phyloP scores from a whole-genome alignment of 345 rosid species.

The Salix arbutifolia region DNA sequence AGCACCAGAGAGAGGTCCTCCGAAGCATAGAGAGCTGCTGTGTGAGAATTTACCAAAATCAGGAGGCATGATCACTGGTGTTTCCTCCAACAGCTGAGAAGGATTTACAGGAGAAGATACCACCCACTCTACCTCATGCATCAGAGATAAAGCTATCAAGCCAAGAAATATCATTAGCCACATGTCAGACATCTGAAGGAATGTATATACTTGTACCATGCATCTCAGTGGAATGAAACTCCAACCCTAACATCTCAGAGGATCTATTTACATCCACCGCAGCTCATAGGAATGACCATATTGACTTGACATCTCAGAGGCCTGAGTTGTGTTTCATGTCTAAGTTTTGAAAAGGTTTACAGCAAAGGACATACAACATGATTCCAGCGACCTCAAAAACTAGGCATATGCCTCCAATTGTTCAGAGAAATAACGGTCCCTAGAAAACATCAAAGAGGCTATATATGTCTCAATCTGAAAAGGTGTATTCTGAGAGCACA shows the following conservation, averaged over 20 bases:
- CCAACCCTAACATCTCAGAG: slow-evolving; percentile 15
- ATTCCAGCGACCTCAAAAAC: slow-evolving; percentile 19
- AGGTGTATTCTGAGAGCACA: slow-evolving; percentile 30
- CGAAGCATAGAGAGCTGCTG: slow-evolving; percentile 14
- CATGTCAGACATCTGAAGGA: slow-evolving; percentile 20
- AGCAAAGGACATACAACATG: slow-evolving; percentile 15
- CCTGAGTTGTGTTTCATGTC: slow-evolving; percentile 5
- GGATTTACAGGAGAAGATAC: slow-evolving; percentile 14
- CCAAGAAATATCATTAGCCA: slow-evolving; percentile 20
- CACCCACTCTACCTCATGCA: slow-evolving; percentile 13
- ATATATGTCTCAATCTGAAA: slow-evolving; percentile 27
- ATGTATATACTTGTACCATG: slow-evolving; percentile 18
- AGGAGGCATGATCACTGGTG: too few species aligned
- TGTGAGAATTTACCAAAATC: slow-evolving; percentile 24
- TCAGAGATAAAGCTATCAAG: slow-evolving; percentile 12
- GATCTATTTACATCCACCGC: slow-evolving; percentile 13
- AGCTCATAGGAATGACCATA: slow-evolving; percentile 16
- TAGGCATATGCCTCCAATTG: slow-evolving; percentile 23
- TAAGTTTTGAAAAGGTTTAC: slow-evolving; percentile 23
- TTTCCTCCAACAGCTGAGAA: too few species aligned
- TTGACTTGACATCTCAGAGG: slow-evolving; percentile 16
- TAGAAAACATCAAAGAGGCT: slow-evolving; percentile 29
- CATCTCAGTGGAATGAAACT: slow-evolving; percentile 33
- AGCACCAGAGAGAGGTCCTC: slow-evolving; percentile 29
- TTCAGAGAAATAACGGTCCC: slow-evolving; percentile 23